Percentiles rank a stretch among this genome's conserved stretches.
Conservation (phyloP, 2,329 filamentous ascomycete species). For the Dendrostoma leiphaemia region DNA sequence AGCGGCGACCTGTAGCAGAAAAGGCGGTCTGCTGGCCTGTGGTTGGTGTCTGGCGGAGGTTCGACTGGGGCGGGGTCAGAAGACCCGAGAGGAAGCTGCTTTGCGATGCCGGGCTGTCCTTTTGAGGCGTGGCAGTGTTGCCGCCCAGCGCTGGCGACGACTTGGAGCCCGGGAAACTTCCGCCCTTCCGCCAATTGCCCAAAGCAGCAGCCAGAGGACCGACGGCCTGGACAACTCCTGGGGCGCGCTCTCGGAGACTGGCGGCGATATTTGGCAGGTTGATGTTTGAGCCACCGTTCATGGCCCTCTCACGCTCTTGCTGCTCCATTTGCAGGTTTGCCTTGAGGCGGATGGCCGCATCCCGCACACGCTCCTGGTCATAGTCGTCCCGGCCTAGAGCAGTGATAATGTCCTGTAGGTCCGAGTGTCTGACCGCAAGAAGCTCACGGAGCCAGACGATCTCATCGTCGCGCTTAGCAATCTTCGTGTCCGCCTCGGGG, state of each 20-base stretch:
- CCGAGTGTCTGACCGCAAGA: constrained; percentile 83
- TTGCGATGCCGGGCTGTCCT: constrained; percentile 50
- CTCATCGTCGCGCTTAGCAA: constrained; percentile 90
- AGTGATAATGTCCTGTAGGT: constrained; percentile 87
- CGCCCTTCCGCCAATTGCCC: constrained; percentile 84
- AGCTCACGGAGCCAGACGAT: constrained; percentile 94
- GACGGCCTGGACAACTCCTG: constrained; percentile 80
- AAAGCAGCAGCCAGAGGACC: constrained; percentile 83
- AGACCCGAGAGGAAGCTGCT: constrained; percentile 71
- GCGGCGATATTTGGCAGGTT: constrained; percentile 75
- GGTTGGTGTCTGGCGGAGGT: constrained; percentile 61
- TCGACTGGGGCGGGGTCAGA: constrained; percentile 83
- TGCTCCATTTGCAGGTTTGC: constrained; percentile 98
- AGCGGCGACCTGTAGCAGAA: constrained; percentile 57
- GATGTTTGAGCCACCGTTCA: constrained; percentile 66
- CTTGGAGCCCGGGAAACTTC: constrained; percentile 47
- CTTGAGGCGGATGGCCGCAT: constrained; percentile 88
- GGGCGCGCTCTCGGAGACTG: constrained; percentile 72
- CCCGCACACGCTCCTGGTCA: constrained; percentile 76
- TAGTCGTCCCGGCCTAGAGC: constrained; percentile 73
- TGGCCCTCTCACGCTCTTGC: constrained; percentile 84
- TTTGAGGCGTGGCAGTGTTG: constrained; percentile 58
- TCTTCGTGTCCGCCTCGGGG: constrained; percentile 74
- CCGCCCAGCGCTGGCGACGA: constrained; percentile 34
- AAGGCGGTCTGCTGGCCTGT: constrained; percentile 56